Evolutionary conservation across 352 stramenopile genomes (phyloP), one percentile per base, ranked within the genome.

Genomic region (Peronospora belbahrii): DNA sequence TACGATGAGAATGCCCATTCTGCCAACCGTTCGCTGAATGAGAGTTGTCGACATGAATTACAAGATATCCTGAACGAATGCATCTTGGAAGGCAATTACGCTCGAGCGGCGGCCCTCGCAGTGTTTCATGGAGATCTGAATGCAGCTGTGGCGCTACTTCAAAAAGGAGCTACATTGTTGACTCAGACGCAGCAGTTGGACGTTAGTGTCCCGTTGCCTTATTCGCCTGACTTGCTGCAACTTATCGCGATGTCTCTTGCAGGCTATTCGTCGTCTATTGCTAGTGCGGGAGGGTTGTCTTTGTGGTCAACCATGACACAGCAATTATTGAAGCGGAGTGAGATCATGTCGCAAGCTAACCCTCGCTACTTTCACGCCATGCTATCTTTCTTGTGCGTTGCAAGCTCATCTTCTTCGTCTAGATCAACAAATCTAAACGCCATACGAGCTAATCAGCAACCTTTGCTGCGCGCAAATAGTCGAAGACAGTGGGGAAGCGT

Each of bases 201-300:
- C 42, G 59, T 70, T 30, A 56, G 52, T 0, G 38, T 62, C 38
- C 48, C 43, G 32, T 58, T 51, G 11, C 63, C 67, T 6, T 78
- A 82, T 37, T 78, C 75, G 11, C 52, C 79, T 1, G 83, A 95
- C 41, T 61, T 95, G 13, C 54, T 90, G n/a, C 76, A 92, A 50
- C 72, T 95, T n/a, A 83, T 90, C 5, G 83, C 83, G 0, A 95
- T 95, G 83, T 83, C 83, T 2, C 58, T 95, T 30, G 81, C 83
- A 13, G 83, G 83, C 0, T 95, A 90, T 46, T 84, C 81, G 34
- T 68, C 74, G 2, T 70, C 65, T 0, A 56, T 67, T 7, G 56
- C 56, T n/a, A 77, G 60, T 42, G 42, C 59, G 9, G 58, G 67
- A 13, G 62, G 65, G 2, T 44, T 71, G 5, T 78, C 73, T 3